phyloP scores from a whole-genome alignment of 2,329 filamentous ascomycete species.

The Didymella sp. region DNA sequence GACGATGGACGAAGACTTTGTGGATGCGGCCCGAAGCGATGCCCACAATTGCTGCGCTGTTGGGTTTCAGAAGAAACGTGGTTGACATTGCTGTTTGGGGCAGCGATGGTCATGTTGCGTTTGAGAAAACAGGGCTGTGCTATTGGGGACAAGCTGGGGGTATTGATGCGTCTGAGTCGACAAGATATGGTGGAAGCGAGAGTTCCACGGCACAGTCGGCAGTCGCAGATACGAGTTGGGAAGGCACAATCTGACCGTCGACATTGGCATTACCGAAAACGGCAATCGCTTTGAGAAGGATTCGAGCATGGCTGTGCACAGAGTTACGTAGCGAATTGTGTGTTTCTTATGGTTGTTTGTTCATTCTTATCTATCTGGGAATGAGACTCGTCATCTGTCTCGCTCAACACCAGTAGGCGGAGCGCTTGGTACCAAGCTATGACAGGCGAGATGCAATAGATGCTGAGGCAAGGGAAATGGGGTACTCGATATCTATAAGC shows the following conservation, averaged over 20 bases:
- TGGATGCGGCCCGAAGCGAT: constrained; percentile 16
- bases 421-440: constrained; percentile 42
- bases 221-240: background rate
- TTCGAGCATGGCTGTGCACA: background rate
- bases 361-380: constrained; percentile 9
- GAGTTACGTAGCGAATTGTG: background rate
- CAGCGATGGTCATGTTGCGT: background rate
- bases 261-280: background rate
- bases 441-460: constrained; percentile 35
- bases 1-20: constrained; percentile 1
- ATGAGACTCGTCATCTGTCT: constrained; percentile 39
- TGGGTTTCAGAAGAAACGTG: constrained; percentile 4
- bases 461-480: constrained; percentile 14
- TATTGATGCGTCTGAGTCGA: background rate
- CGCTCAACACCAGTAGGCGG: constrained; percentile 38
- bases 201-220: constrained; percentile 8
- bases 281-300: background rate
- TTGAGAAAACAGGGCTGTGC: background rate
- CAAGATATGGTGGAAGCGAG: background rate
- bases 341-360: background rate
- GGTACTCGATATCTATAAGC: constrained; percentile 31
- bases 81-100: background rate
- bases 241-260: constrained; percentile 1
- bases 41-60: constrained; percentile 7
- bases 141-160: background rate